phyloP scores from a whole-genome alignment of 805 yeast genomes.

The Schizosaccharomyces osmophilus region DNA sequence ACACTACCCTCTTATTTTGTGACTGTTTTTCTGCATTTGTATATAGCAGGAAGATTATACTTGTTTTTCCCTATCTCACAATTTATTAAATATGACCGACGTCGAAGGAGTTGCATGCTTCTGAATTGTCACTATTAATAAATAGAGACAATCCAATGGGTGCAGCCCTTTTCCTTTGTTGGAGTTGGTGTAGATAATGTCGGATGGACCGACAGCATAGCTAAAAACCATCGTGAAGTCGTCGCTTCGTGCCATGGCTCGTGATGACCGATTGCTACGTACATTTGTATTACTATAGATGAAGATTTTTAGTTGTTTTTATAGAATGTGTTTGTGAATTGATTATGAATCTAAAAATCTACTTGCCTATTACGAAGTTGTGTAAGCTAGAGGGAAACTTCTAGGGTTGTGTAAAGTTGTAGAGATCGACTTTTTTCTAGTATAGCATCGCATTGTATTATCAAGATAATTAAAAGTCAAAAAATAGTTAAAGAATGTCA shows the following conservation, averaged over 20 bases:
- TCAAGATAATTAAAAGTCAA: too few species aligned
- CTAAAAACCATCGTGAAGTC: conserved; percentile 2
- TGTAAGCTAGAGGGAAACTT: too few species aligned
- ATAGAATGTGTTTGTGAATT: too few species aligned
- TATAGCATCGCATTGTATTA: too few species aligned
- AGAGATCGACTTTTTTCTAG: too few species aligned
- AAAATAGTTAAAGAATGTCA: too few species aligned
- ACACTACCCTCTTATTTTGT: background rate
- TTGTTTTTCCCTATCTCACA: background rate
- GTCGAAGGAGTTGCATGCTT: background rate
- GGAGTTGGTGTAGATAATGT: background rate
- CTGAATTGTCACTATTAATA: background rate
- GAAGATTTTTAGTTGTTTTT: too few species aligned
- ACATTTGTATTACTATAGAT: background rate
- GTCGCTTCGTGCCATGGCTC: conserved; percentile 1
- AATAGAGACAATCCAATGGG: background rate
- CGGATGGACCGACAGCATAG: background rate
- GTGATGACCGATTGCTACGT: conserved; percentile 2
- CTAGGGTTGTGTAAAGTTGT: too few species aligned
- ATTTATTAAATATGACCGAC: background rate
- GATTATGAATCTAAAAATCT: too few species aligned
- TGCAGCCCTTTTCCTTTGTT: background rate
- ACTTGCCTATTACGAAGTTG: too few species aligned
- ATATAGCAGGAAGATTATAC: background rate
- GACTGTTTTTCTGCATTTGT: background rate